phyloP scores from a whole-genome alignment of 768 basidiomycete genomes.

The Clavulina sp. region DNA sequence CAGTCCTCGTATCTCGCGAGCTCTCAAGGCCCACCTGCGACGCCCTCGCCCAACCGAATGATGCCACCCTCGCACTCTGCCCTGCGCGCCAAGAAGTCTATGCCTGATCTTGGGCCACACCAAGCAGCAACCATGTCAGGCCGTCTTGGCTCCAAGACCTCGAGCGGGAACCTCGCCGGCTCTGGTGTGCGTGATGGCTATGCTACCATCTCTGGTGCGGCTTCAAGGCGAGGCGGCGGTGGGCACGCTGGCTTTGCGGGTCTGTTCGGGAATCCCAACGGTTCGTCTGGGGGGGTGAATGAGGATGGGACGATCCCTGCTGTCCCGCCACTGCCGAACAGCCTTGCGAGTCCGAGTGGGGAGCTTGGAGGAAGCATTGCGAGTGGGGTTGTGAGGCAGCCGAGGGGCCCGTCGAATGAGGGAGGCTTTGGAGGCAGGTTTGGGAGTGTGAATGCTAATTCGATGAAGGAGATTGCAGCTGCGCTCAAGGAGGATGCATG shows the following conservation, averaged over 20 bases:
- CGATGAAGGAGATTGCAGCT: neutral
- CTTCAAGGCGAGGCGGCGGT: conserved; percentile 44
- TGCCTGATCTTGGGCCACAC: conserved; percentile 81
- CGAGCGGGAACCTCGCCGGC: conserved; percentile 77
- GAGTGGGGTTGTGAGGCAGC: conserved; percentile 59
- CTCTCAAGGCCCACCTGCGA: neutral
- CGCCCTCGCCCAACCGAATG: conserved; percentile 1
- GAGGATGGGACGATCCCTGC: conserved; percentile 57
- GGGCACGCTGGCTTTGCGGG: conserved; percentile 57
- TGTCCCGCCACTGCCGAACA: conserved; percentile 30
- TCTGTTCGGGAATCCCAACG: conserved; percentile 28
- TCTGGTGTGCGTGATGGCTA: conserved; percentile 72
- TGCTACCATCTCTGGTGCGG: conserved; percentile 70
- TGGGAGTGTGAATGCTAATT: conserved; percentile 25
- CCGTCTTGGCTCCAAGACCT: conserved; percentile 60
- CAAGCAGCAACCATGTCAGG: conserved; percentile 52
- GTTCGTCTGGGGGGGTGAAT: conserved; percentile 25
- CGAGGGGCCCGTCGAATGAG: conserved; percentile 50
- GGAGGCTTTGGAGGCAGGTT: conserved; percentile 40
- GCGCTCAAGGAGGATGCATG: conserved; percentile 10
- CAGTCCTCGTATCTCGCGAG: conserved; percentile 65
- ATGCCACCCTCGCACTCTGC: conserved; percentile 29
- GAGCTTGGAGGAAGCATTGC: too few relatives aligned
- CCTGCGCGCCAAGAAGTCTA: conserved; percentile 89
- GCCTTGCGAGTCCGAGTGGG: conserved; percentile 29